These are phyloP conservation scores for Mortierella sp. DNA, from an alignment of 371 early-diverging fungal genomes.

Conservation along the genomic window DNA sequence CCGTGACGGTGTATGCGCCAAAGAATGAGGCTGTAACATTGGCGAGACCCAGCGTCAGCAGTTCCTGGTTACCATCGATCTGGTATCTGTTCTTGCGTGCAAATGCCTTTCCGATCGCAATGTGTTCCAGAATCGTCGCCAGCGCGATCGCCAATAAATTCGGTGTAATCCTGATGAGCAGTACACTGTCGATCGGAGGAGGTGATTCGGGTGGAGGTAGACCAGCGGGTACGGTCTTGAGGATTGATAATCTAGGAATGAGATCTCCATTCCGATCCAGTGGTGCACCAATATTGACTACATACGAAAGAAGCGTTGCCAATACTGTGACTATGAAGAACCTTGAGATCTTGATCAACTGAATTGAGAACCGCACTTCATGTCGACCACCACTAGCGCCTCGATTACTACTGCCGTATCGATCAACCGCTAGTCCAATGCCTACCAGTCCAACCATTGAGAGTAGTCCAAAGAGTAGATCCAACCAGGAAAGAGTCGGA, in stretches of 20 bases:
- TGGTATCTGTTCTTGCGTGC: constrained; percentile 68
- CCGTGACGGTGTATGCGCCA: constrained; percentile 87
- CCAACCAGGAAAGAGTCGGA: constrained; percentile 58
- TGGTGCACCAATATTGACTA: constrained; percentile 39
- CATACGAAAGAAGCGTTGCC: constrained; percentile 61
- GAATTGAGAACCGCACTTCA: constrained; percentile 42
- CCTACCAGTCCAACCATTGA: constrained; percentile 62
- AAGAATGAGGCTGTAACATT: constrained; percentile 87
- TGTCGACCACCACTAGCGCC: no score
- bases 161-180: constrained; percentile 59
- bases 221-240: constrained; percentile 78
- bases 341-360: constrained; percentile 58
- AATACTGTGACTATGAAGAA: constrained; percentile 65
- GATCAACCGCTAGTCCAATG: constrained; percentile 56
- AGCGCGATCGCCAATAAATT: constrained; percentile 74
- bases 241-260: constrained; percentile 61
- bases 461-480: constrained; percentile 62
- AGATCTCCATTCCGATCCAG: constrained; percentile 10
- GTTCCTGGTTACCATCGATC: constrained; percentile 82
- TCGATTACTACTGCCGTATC: constrained; percentile 12
- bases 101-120: constrained; percentile 86
- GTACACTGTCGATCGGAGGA: constrained; percentile 42
- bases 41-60: constrained; percentile 85
- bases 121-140: constrained; percentile 84
- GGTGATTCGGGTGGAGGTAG: constrained; percentile 70